phyloP scores from a whole-genome alignment of 495 filamentous ascomycete genomes.

The Aspergillus avenaceus region DNA sequence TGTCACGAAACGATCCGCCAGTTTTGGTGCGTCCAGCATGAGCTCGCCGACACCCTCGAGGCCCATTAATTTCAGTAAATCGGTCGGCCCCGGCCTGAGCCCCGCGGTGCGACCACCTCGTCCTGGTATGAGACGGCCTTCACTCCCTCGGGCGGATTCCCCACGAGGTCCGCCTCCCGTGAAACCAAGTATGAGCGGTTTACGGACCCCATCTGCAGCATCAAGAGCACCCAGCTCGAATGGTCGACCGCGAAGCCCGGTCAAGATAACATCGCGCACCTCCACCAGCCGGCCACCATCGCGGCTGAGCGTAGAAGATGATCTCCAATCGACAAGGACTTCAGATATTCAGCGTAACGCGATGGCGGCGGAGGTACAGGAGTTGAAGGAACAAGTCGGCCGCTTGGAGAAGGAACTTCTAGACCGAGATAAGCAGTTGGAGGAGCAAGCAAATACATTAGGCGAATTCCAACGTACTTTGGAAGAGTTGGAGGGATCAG shows the following conservation, averaged over 20 bases:
- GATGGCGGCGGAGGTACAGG: conserved; percentile 47
- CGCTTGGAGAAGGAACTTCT: conserved; percentile 62
- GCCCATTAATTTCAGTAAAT: conserved; percentile 70
- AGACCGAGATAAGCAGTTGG: conserved; percentile 80
- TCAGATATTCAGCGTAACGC: conserved; percentile 41
- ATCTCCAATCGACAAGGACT: conserved; percentile 28
- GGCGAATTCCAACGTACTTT: conserved; percentile 53
- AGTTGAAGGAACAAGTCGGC: conserved; percentile 59
- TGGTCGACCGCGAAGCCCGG: conserved; percentile 34
- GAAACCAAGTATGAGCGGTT: conserved; percentile 57
- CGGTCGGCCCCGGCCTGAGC: conserved; percentile 63
- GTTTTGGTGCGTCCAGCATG: conserved; percentile 51
- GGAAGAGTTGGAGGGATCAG: conserved; percentile 70
- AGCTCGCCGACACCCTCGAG: conserved; percentile 69
- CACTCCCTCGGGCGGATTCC: conserved; percentile 81
- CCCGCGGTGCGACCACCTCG: conserved; percentile 62
- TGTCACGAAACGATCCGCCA: conserved; percentile 52
- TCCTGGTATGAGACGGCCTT: conserved; percentile 50
- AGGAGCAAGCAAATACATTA: conserved; percentile 76
- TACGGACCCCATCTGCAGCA: conserved; percentile 39
- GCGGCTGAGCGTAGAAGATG: conserved; percentile 38
- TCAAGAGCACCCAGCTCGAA: conserved; percentile 28
- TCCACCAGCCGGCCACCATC: conserved; percentile 43
- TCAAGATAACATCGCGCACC: conserved; percentile 40
- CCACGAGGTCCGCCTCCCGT: conserved; percentile 49